Evolutionary conservation across 352 stramenopile genomes (phyloP).

Genomic region (Phytophthora hibernalis): DNA sequence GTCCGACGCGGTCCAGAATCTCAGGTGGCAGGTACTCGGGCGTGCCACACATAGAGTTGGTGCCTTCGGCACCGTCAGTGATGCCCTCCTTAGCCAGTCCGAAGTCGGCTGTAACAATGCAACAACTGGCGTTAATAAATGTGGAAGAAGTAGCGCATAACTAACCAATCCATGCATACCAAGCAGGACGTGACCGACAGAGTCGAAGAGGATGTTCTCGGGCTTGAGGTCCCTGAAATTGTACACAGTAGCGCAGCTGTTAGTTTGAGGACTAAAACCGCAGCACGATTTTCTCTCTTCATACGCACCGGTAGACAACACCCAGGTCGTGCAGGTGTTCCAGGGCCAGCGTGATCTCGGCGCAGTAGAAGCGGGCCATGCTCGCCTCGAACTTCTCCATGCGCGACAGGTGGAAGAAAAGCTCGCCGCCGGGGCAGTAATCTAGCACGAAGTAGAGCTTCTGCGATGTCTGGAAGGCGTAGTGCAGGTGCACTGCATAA

Average conservation of each 20-base stretch:
- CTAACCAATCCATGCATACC: constrained; percentile 26
- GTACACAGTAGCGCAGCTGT: not conserved
- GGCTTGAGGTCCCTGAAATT: constrained; percentile 76
- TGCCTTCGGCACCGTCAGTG: constrained; percentile 81
- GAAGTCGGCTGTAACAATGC: constrained; percentile 71
- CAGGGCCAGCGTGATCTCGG: constrained; percentile 91
- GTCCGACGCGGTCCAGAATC: constrained; percentile 89
- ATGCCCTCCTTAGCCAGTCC: constrained; percentile 90
- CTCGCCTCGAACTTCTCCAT: constrained; percentile 90
- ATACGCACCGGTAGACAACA: constrained; percentile 83
- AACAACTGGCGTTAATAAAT: not conserved
- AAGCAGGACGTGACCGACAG: constrained; percentile 74
- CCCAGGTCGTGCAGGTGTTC: constrained; percentile 90
- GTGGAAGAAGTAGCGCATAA: constrained; percentile 1
- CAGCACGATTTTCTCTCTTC: not conserved
- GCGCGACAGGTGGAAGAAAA: constrained; percentile 91
- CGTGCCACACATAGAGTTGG: constrained; percentile 92
- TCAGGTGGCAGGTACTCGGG: constrained; percentile 94
- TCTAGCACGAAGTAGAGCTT: constrained; percentile 94
- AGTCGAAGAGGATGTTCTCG: constrained; percentile 90
- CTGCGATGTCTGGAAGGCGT: constrained; percentile 91
- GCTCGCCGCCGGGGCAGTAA: constrained; percentile 91
- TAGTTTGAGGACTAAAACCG: not conserved
- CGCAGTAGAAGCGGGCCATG: constrained; percentile 92
- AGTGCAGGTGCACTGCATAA: constrained; percentile 74